These are phyloP conservation scores for Aureobasidium pullulans DNA, from an alignment of 2,329 filamentous ascomycete genomes.

Conservation along the genomic window DNA sequence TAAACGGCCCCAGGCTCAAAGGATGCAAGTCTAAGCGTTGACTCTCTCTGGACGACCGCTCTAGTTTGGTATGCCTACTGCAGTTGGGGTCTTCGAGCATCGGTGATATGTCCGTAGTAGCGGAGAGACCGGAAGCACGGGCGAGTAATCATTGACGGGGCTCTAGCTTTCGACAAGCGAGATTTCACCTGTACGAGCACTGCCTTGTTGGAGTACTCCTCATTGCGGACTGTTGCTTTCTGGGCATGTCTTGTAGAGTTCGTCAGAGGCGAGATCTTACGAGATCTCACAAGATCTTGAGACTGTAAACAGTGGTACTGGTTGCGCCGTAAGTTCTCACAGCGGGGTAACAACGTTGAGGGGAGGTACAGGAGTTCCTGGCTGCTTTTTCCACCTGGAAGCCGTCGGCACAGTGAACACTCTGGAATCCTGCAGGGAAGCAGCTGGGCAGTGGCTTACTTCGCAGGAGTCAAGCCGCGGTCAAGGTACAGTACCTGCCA, in stretches of 20 bases:
- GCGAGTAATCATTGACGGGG: neutral
- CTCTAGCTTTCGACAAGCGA: neutral
- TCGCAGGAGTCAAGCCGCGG: slow-evolving; percentile 1
- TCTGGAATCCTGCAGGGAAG: slow-evolving; percentile 7
- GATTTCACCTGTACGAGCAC: neutral
- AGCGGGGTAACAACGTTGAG: slow-evolving; percentile 8
- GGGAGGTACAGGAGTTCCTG: neutral
- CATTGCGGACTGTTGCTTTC: neutral
- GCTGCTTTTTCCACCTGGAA: neutral
- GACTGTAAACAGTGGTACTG: neutral
- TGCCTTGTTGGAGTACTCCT: neutral
- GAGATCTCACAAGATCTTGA: neutral
- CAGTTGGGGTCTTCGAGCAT: neutral
- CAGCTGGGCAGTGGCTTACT: neutral
- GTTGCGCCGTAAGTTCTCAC: neutral
- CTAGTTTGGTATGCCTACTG: neutral
- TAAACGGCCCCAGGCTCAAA: neutral
- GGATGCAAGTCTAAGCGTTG: slow-evolving; percentile 5
- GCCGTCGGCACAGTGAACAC: neutral
- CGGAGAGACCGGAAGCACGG: neutral
- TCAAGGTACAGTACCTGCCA: neutral
- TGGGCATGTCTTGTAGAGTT: neutral
- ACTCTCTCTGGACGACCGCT: neutral
- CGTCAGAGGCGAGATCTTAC: neutral
- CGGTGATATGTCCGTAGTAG: neutral